Base-by-base conservation (phyloP, 2,329 filamentous ascomycete species). In the Venturia pyrina region DNA sequence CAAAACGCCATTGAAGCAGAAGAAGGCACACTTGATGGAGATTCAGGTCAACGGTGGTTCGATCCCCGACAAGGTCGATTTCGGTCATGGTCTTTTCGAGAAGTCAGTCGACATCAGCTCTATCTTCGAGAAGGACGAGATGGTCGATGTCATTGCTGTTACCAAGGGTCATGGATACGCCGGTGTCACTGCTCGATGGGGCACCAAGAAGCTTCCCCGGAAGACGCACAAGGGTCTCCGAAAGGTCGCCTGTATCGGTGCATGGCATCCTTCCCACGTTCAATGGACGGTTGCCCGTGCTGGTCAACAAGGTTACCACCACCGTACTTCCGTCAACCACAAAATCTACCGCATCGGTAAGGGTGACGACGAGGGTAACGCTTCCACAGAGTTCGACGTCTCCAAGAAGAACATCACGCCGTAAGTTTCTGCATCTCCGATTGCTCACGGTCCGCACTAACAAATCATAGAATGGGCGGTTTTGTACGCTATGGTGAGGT, bases 201-300 rank as follows among this genome's bases (percentile, higher is more conserved):
- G 95, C 76, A 99, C 95, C 85, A 99, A 97, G 91, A 99, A 98
- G 91, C 91, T 99, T 77, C 95, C 95, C 75, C 91, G 95, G 80
- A 99, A 99, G 92, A 99, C 95, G 70, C 95, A 99, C 90, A 99
- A 99, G 89, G 95, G 95, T 96, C 92, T 99, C 78, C 89, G 95
- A 78, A 99, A 99, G 90, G 93, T 99, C 76, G 95, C 95, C 79
- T 99, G 95, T 96, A 99, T 99, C 82, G 95, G 95, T 90, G 95
- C 95, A 76, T 99, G 95, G 95, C 95, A 99, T 87, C 95, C 95
- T 79, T 92, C 90, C 82, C 95, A 99, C 91, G 95, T 99, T 82
- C 95, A 99, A 86, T 99, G 95, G 95, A 99, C 95, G 80, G 95
- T 99, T 85, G 95, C 93, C 79, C 95, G 95, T 90, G 95, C 95